These are phyloP conservation scores for Carallia pectinifolia DNA, from an alignment of 345 rosid species.

Conservation along the genomic window DNA sequence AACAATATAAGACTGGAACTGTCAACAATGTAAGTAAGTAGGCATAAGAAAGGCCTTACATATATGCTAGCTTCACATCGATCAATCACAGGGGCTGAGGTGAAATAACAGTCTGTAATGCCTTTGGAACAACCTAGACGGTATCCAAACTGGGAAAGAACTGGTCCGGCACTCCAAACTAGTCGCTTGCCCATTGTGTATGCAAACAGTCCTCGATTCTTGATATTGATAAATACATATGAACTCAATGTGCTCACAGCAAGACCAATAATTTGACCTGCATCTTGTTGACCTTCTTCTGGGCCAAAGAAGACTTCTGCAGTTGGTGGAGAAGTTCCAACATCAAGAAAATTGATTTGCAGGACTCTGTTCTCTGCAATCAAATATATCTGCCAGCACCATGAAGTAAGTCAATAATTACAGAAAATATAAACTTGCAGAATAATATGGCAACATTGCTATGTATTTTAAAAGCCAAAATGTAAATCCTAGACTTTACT, in stretches of 20 bases:
- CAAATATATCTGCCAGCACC: constrained; percentile 58
- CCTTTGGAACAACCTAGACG: constrained; percentile 65
- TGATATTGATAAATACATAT: constrained; percentile 55
- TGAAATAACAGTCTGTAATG: constrained; percentile 54
- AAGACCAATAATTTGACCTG: constrained; percentile 54
- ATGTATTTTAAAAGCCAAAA: too few relatives aligned
- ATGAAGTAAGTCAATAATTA: constrained; percentile 7
- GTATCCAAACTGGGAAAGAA: constrained; percentile 51
- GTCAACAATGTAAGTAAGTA: not conserved
- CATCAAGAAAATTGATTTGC: constrained; percentile 37
- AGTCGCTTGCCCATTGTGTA: constrained; percentile 39
- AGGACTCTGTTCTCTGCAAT: constrained; percentile 72
- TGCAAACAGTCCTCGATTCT: constrained; percentile 61
- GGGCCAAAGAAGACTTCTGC: constrained; percentile 61
- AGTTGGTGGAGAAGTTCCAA: constrained; percentile 41
- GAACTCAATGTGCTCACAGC: constrained; percentile 62
- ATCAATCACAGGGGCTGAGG: constrained; percentile 66
- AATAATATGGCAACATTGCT: not conserved
- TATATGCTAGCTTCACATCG: constrained; percentile 70
- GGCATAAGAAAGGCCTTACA: constrained; percentile 43
- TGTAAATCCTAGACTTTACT: too few relatives aligned
- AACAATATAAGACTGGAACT: not conserved
- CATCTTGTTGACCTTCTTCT: constrained; percentile 36
- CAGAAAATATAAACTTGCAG: not conserved
- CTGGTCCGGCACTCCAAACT: constrained; percentile 80